Conservation (phyloP, 805 yeast species). For the Kluyveromyces dobzhanskii region DNA sequence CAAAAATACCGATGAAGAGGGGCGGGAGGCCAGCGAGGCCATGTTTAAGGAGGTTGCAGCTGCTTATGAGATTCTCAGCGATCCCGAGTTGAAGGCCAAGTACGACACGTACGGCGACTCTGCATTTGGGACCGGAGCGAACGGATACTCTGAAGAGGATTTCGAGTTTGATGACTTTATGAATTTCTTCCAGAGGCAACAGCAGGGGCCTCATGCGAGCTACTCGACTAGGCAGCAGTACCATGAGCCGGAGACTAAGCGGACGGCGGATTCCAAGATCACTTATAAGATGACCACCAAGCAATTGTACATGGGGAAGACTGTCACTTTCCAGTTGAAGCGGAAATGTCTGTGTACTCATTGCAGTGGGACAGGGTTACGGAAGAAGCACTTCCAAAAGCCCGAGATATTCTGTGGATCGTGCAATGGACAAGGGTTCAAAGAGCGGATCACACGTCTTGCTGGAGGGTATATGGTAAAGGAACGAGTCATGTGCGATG, state of each 20-base stretch:
- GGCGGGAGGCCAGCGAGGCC: slow-evolving; percentile 60
- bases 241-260: slow-evolving; percentile 15
- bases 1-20: slow-evolving; percentile 51
- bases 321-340: slow-evolving; percentile 61
- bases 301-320: slow-evolving; percentile 75
- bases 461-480: slow-evolving; percentile 72
- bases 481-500: slow-evolving; percentile 49
- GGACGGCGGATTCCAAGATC: slow-evolving; percentile 61
- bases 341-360: slow-evolving; percentile 63
- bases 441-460: slow-evolving; percentile 50
- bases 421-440: slow-evolving; percentile 68
- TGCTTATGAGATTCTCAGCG: slow-evolving; percentile 78
- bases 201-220: background rate
- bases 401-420: slow-evolving; percentile 46
- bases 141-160: slow-evolving; percentile 25
- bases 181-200: slow-evolving; percentile 41
- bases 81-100: slow-evolving; percentile 50
- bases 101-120: slow-evolving; percentile 51
- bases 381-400: slow-evolving; percentile 19
- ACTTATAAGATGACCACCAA: slow-evolving; percentile 58
- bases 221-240: slow-evolving; percentile 1
- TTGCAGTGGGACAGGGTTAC: slow-evolving; percentile 73
- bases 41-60: slow-evolving; percentile 76
- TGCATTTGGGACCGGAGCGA: slow-evolving; percentile 24
- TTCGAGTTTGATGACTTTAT: slow-evolving; percentile 71